Conservation (phyloP, 768 basidiomycete genomes). For the Termitomyces titanicus region DNA sequence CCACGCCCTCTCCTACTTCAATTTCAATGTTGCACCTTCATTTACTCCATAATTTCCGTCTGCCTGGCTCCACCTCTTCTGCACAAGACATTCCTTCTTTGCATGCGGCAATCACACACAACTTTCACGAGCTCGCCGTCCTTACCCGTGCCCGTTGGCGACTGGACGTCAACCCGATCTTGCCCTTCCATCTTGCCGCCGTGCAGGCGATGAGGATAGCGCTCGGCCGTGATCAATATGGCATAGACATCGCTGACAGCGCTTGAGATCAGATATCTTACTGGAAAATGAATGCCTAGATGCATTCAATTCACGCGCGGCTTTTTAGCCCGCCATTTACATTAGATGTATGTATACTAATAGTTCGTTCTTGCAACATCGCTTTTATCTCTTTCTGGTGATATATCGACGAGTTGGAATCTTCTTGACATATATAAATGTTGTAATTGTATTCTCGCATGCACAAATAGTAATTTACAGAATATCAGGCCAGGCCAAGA, state of each 20-base stretch:
- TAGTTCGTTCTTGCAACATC: neutral
- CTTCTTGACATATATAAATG: neutral
- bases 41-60: slow-evolving; percentile 45
- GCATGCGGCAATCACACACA: slow-evolving; percentile 57
- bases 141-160: slow-evolving; percentile 50
- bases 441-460: neutral
- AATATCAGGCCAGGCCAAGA: too few species aligned
- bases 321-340: neutral
- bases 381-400: neutral
- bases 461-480: neutral
- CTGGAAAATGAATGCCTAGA: neutral
- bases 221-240: slow-evolving; percentile 29
- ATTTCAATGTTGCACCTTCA: slow-evolving; percentile 58
- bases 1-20: slow-evolving; percentile 36
- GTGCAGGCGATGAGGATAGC: slow-evolving; percentile 57
- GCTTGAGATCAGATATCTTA: neutral
- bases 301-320: neutral
- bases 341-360: neutral
- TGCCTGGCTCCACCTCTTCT: slow-evolving; percentile 24
- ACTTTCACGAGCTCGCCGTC: slow-evolving; percentile 67
- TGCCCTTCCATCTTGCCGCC: slow-evolving; percentile 76
- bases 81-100: slow-evolving; percentile 26
- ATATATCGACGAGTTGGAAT: neutral
- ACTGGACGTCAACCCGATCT: slow-evolving; percentile 43
- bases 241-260: slow-evolving; percentile 5